Evolutionary conservation across 352 stramenopile genomes (phyloP), one percentile per base, ranked within the genome.

Genomic region (Globisporangium heterothallicum): DNA sequence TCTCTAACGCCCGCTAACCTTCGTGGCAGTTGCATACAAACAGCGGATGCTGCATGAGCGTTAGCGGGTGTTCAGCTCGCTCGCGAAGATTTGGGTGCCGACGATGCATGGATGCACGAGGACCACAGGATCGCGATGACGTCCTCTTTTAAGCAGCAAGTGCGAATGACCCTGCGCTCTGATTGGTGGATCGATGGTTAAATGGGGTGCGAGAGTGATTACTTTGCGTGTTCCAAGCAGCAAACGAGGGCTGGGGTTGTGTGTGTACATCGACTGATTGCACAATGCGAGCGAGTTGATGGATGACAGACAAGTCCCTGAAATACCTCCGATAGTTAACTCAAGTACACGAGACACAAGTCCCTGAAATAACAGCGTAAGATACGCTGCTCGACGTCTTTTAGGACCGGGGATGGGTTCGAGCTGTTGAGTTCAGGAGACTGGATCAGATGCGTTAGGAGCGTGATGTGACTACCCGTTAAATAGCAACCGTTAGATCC

Each of bases 401-500:
- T 84, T 32, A 87, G 68, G 19, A 89, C 74, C 4, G 64, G 57
- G 30, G 60, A 48, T 0, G 82, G 76, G 53, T 90, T 92, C 35
- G 77, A 89, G 45, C 67, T 76, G 62, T 92, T 92, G 38, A 92
- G 49, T 58, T 92, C 82, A 3, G 82, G 82, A 3, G 77, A 89
- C 65, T 92, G 82, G 56, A 92, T 85, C 27, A 92, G 56, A 51
- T 89, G 79, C 26, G 79, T 90, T 25, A 92, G 56, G n/a, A 92
- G 59, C 46, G 72, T 83, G 21, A 92, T 73, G 49, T 84, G 66
- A 53, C 81, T 86, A 42, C 36, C 45, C 52, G 3, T 19, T 3
- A 49, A 47, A 16, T 38, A 4, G 19, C 16, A 52, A 21, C 21
- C 26, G 46, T 64, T 34, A 65, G 32, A n/a, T n/a, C n/a, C n/a